A percentile compares a stretch with the other conserved stretches of the same genome.
These are phyloP conservation scores for Cladosporium austrohemisphaericum DNA, from an alignment of 2,329 filamentous ascomycete genomes.

Conservation along the genomic window DNA sequence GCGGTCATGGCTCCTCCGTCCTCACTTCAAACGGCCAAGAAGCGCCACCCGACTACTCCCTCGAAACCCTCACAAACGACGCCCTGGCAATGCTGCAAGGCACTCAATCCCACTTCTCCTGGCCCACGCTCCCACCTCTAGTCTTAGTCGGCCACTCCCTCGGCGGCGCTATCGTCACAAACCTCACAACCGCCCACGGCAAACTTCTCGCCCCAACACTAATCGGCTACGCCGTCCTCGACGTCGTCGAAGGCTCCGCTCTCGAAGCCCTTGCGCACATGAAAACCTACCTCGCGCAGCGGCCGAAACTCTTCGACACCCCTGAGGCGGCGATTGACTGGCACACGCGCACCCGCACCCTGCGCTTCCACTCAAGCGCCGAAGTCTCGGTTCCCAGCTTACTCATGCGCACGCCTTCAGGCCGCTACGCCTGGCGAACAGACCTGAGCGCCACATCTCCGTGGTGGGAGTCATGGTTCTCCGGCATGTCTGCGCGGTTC, in stretches of 20 bases:
- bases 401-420: conserved; percentile 47
- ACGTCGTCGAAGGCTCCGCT: conserved; percentile 91
- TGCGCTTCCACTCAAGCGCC: conserved; percentile 80
- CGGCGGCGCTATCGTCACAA: conserved; percentile 84
- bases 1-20: conserved; percentile 77
- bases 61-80: conserved; percentile 70
- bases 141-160: conserved; percentile 88
- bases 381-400: conserved; percentile 82
- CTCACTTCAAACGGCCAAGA: conserved; percentile 40
- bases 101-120: conserved; percentile 65
- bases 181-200: conserved; percentile 63
- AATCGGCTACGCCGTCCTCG: conserved; percentile 83
- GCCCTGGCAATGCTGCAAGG: conserved; percentile 64
- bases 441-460: conserved; percentile 77
- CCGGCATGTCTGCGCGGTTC: conserved; percentile 83
- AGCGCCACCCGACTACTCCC: conserved; percentile 60
- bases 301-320: conserved; percentile 74
- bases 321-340: conserved; percentile 82
- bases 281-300: conserved; percentile 81
- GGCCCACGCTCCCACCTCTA: conserved; percentile 68
- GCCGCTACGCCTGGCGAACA: conserved; percentile 75
- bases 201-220: conserved; percentile 59
- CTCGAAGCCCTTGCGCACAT: conserved; percentile 94
- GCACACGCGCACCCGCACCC: conserved; percentile 84
- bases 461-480: conserved; percentile 94